Evolutionary conservation across 768 basidiomycete species (phyloP).

Genomic region (Tephrocybe sp.): DNA sequence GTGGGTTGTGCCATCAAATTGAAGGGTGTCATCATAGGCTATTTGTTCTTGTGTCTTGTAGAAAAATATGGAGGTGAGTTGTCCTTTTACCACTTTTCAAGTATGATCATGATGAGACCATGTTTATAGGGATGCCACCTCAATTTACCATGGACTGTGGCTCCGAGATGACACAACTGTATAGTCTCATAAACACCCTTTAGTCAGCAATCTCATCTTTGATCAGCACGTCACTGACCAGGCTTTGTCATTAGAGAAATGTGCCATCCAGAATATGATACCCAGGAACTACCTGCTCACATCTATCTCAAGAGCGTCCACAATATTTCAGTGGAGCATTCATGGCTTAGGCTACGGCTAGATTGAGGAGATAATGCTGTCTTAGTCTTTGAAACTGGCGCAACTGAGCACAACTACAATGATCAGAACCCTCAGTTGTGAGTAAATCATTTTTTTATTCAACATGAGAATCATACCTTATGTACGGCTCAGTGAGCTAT

Average conservation of each 20-base stretch:
- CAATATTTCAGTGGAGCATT: conserved; percentile 20
- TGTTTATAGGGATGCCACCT: conserved; percentile 15
- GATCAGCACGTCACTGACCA: too few relatives aligned
- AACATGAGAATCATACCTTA: neutral
- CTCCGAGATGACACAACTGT: conserved; percentile 9
- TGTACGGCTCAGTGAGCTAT: neutral
- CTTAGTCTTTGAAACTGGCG: conserved; percentile 13
- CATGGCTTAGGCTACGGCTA: conserved; percentile 19
- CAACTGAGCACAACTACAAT: neutral
- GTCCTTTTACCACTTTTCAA: neutral
- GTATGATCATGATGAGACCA: conserved; percentile 17
- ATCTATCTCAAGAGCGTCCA: conserved; percentile 18
- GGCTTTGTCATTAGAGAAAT: neutral
- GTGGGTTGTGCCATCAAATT: conserved; percentile 13
- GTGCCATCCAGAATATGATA: neutral
- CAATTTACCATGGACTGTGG: conserved; percentile 20
- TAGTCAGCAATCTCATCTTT: conserved; percentile 7
- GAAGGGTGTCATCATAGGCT: conserved; percentile 1
- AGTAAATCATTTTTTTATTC: neutral
- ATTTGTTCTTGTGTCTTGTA: conserved; percentile 28
- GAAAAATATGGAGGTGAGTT: conserved; percentile 27
- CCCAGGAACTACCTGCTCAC: conserved; percentile 17
- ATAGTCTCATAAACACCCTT: conserved; percentile 18
- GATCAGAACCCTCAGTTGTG: neutral
- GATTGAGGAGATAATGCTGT: conserved; percentile 21